These are phyloP conservation scores for Oryza officinalis DNA, from an alignment of 176 grass and related monocot genomes.

Conservation along the genomic window DNA sequence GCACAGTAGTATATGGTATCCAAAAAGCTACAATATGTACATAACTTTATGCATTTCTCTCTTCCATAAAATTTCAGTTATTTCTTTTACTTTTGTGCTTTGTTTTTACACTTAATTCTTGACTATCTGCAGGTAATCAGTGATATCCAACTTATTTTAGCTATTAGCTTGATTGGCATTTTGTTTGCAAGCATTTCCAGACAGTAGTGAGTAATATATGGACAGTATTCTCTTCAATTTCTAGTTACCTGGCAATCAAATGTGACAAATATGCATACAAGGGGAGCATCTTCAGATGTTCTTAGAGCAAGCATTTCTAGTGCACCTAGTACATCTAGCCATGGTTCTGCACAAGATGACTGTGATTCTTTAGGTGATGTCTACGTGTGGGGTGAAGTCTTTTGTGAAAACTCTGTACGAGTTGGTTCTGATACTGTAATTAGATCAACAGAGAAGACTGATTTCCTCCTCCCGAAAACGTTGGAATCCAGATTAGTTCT, in stretches of 20 bases:
- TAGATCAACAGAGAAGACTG: conserved; percentile 49
- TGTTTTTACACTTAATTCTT: neutral
- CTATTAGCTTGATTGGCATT: neutral
- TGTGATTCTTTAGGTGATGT: conserved; percentile 86
- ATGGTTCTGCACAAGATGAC: conserved; percentile 92
- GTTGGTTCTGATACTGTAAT: conserved; percentile 51
- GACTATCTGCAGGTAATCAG: conserved; percentile 30
- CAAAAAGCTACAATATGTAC: neutral
- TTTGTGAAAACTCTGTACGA: conserved; percentile 54
- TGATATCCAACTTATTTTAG: neutral
- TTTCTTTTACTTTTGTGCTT: neutral
- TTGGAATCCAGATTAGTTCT: conserved; percentile 83
- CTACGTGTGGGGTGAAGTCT: conserved; percentile 90
- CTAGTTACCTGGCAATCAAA: conserved; percentile 47
- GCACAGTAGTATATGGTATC: neutral
- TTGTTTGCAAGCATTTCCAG: neutral
- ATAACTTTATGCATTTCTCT: neutral
- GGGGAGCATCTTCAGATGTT: conserved; percentile 75
- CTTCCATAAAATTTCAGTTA: neutral
- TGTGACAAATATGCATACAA: conserved; percentile 73
- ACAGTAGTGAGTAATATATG: neutral
- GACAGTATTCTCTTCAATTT: conserved; percentile 19
- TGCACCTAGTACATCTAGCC: conserved; percentile 93
- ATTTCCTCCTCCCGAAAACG: conserved; percentile 77
- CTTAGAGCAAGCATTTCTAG: conserved; percentile 94